A percentile compares a stretch with the other conserved stretches of the same genome.
Evolutionary conservation across 202 grass and related monocot genomes (phyloP).

Genomic region (Carex sylvatica): DNA sequence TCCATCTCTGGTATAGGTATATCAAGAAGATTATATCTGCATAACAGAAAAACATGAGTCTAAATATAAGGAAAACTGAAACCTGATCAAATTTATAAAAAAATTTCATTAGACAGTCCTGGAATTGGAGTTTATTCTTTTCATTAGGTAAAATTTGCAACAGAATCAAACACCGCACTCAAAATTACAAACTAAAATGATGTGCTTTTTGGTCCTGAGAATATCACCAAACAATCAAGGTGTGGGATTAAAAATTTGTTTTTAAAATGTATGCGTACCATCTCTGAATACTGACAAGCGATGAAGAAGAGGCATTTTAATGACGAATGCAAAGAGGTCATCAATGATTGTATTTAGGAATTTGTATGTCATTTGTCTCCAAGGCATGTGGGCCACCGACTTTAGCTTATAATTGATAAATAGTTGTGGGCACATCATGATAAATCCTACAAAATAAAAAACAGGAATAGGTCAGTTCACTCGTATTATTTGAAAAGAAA

Average conservation of each 20-base stretch:
- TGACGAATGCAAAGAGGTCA: constrained; percentile 97
- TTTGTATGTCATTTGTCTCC: constrained; percentile 99
- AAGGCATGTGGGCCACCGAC: constrained; percentile 96
- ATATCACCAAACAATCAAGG: constrained; percentile 6
- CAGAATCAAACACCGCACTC: neutral
- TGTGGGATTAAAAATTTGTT: neutral
- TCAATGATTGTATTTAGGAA: constrained; percentile 99
- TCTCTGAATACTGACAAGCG: constrained; percentile 98
- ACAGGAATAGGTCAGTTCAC: constrained; percentile 7
- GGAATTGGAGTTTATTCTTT: neutral
- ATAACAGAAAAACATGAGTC: neutral
- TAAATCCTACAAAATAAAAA: constrained; percentile 68
- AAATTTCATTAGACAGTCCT: no score
- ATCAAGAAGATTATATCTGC: constrained; percentile 99
- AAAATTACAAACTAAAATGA: neutral
- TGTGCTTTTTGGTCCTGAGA: neutral
- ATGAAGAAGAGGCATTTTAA: constrained; percentile 98
- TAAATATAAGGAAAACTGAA: constrained; percentile 5
- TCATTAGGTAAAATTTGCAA: neutral
- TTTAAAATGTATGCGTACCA: constrained; percentile 40
- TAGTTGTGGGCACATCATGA: constrained; percentile 99
- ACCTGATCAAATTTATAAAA: neutral
- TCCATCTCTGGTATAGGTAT: constrained; percentile 96
- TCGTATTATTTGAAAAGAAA: constrained; percentile 1
- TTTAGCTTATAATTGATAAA: constrained; percentile 99